Percentiles rank a stretch among this genome's conserved stretches.
These are phyloP conservation scores for Fusarium agapanthi DNA, from an alignment of 2,329 filamentous ascomycete genomes.

Conservation along the genomic window DNA sequence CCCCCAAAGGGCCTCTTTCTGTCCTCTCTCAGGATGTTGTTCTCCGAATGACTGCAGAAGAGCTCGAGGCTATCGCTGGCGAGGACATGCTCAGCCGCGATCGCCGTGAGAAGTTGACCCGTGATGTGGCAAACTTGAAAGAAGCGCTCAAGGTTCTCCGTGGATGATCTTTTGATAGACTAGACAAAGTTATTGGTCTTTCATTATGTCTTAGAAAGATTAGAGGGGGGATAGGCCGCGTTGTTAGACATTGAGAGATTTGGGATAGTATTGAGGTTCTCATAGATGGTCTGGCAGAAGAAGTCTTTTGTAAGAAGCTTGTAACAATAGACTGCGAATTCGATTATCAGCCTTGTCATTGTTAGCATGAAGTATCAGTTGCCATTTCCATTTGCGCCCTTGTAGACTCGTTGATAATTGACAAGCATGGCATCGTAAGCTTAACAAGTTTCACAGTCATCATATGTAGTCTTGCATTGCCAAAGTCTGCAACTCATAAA, in stretches of 20 bases:
- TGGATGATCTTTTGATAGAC: neutral
- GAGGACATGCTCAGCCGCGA: slow-evolving; percentile 58
- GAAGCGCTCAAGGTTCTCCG: slow-evolving; percentile 44
- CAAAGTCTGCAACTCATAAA: neutral
- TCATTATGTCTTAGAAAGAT: neutral
- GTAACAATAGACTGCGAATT: neutral
- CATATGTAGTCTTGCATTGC: fast-evolving
- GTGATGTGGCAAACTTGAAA: slow-evolving; percentile 57
- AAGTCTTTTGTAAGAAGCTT: neutral
- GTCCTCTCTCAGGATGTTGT: too few species aligned
- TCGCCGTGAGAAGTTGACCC: slow-evolving; percentile 53
- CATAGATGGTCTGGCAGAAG: neutral
- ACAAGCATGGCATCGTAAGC: fast-evolving
- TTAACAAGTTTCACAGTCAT: neutral
- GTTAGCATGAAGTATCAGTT: fast-evolving
- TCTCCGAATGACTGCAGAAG: too few species aligned
- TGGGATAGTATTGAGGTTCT: neutral
- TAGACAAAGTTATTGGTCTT: neutral
- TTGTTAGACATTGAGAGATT: neutral
- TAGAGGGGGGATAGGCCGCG: neutral
- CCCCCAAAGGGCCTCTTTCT: too few species aligned
- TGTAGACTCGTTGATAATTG: neutral
- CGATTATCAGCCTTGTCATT: neutral
- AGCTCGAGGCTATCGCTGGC: slow-evolving; percentile 66
- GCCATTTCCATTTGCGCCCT: fast-evolving